Percentiles rank a stretch among this genome's conserved stretches.
Evolutionary conservation across 1,284 basidiomycete genomes (phyloP).

Genomic region (Melampsora larici-populina): DNA sequence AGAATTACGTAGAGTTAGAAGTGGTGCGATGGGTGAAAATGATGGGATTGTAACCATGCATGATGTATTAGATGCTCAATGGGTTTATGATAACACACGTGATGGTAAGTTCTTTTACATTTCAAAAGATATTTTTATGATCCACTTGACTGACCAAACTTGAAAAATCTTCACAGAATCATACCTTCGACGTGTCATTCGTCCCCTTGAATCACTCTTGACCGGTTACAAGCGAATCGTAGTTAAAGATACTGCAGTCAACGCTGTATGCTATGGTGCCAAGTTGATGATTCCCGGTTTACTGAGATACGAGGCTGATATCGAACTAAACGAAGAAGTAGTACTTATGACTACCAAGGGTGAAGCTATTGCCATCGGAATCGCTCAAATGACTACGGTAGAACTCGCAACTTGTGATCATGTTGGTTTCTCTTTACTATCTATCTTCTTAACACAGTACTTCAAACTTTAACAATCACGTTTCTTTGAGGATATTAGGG

Average conservation of each 20-base stretch:
- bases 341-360: constrained; percentile 99
- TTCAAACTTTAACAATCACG: too few species aligned
- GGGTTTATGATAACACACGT: constrained; percentile 97
- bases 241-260: constrained; percentile 98
- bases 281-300: constrained; percentile 99
- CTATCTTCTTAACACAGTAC: background rate
- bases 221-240: constrained; percentile 98
- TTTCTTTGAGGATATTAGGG: constrained; percentile 52
- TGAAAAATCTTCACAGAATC: constrained; percentile 64
- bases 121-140: background rate
- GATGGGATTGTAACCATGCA: constrained; percentile 99
- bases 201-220: constrained; percentile 89
- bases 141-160: background rate
- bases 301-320: constrained; percentile 89
- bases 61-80: constrained; percentile 98
- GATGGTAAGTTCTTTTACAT: constrained; percentile 65
- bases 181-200: constrained; percentile 90
- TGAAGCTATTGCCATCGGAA: constrained; percentile 92
- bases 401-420: constrained; percentile 98
- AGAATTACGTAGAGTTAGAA: constrained; percentile 89
- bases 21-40: constrained; percentile 93
- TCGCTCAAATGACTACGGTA: constrained; percentile 96
- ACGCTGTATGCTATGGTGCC: constrained; percentile 98
- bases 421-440: constrained; percentile 53
- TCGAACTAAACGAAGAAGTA: constrained; percentile 92